Base-by-base conservation (phyloP, 106 monocot genomes). In the Phalaenopsis aphrodite region DNA sequence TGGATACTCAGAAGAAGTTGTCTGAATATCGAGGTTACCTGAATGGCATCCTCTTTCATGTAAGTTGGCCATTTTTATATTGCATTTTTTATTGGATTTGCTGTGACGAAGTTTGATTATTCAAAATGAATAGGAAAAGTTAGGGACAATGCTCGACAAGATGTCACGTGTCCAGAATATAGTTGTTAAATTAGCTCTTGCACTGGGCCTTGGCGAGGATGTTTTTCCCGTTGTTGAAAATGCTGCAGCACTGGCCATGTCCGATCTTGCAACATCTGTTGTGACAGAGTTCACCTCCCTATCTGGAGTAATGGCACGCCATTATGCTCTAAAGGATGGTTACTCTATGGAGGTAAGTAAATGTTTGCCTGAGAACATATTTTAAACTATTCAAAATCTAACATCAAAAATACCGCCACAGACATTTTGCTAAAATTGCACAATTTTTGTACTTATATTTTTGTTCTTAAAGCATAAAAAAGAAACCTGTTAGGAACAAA, bases 101-200 rank as follows among this genome's bases (percentile, higher is more conserved):
- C 4, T 38, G 47, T 66, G 75, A 37, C 56, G 14, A 71, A 71
- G 49, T 65, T 38, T 66, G 66, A 77, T 73, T 36, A 16, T 56
- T 83, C 55, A 73, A 79, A 58, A 18, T 69, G 57, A 85, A 55
- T 84, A 97, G 97, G 97, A 97, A 89, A 94, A 92, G 78, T 82
- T 94, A 4, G 97, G 97, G 55, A 94, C 97, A 41, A 97, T 97
- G 88, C 82, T 94, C 37, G 94, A 97, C 86, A 97, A 97, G 84
- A 84, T 90, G 66, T 77, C 42, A 72, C 90, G 97, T 55, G 76
- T 97, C 21, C 81, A 92, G 66, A 86, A 84, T 69, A 91, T 69
- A 69, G 92, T 92, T 79, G 71, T 76, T 56, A 85, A 88, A 81
- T 78, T 97, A 69, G 81, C 85, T 64, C 79, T 79, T 79, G 85